These are phyloP conservation scores for Porcisia hertigi DNA, from an alignment of 208 protist species.

Conservation along the genomic window DNA sequence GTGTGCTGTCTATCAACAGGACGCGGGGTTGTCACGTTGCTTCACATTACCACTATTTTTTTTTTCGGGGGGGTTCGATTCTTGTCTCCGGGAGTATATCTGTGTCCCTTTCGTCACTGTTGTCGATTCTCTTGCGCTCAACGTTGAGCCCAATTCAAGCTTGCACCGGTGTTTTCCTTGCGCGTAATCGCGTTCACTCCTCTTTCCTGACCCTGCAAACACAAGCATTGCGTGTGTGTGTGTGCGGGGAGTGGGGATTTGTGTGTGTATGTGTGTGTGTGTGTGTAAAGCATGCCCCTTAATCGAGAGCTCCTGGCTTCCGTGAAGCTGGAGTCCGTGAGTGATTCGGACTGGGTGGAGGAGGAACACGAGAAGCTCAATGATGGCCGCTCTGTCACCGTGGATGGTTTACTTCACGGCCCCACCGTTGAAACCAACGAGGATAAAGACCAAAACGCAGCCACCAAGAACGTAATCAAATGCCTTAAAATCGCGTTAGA, in stretches of 20 bases:
- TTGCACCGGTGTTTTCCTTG: no score
- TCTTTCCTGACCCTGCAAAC: neutral
- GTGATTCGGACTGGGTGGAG: slow-evolving; percentile 31
- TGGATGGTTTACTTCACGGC: slow-evolving; percentile 1
- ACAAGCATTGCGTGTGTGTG: no score
- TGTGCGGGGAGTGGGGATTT: no score
- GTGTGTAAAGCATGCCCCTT: slow-evolving; percentile 34
- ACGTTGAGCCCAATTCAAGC: no score
- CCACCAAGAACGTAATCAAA: slow-evolving; percentile 65
- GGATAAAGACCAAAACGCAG: slow-evolving; percentile 41
- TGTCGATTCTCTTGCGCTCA: no score
- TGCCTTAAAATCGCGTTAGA: slow-evolving; percentile 85
- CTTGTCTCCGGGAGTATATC: no score
- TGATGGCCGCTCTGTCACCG: slow-evolving; percentile 11
- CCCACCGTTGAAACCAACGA: slow-evolving; percentile 4
- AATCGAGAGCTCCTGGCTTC: slow-evolving; percentile 79
- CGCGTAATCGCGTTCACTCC: neutral
- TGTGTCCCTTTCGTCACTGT: no score
- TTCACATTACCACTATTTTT: no score
- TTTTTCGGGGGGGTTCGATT: no score
- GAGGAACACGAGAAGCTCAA: slow-evolving; percentile 12
- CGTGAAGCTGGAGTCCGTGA: slow-evolving; percentile 51
- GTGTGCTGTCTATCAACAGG: no score
- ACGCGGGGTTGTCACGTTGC: no score
- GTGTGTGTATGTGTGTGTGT: no score